Base-by-base conservation (phyloP, 2,329 filamentous ascomycete species). In the Cercospora sojina region DNA sequence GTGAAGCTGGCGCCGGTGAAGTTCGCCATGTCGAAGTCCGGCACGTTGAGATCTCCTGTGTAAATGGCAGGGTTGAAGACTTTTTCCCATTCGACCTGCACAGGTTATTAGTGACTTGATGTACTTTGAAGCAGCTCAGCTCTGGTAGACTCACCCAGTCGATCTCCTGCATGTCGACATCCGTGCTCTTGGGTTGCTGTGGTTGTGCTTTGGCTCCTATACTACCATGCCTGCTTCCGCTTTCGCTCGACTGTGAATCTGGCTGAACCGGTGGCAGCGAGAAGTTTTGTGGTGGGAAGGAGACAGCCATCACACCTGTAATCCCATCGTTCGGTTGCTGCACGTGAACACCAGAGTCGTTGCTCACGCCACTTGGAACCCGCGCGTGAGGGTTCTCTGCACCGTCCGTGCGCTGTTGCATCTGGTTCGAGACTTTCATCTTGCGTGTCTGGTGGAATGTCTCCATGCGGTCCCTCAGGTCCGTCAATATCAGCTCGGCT, bases 381-480 rank as follows among this genome's bases (percentile, higher is more conserved):
- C 58, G 38, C 23, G 16, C 25, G 3, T 29, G 41, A 27, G 35
- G 49, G 7, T 53, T 62, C 4, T 49, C 29, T 25, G 3, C 47
- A 59, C 53, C 55, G 32, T 67, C 68, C 0, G 77, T 67, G 9
- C 74, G 64, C 25, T 74, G 70, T 64, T 77, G 73, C 72, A 77
- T 71, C 61, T 74, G 69, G 51, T 71, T 75, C 3, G 75, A 74
- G 1, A 74, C 70, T 56, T 73, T 72, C 56, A 78, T 82, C 67
- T 85, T 86, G 43, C 88, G 83, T 79, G 88, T 83, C 25, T 79
- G 80, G 71, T 85, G 83, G 72, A 90, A 91, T 3, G 85, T 79
- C 13, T 84, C 82, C 32, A 86, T 86, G 70, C 88, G 87, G 41
- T 85, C 83, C 70, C 85, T 80, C 41, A 92, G 81, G 67, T 91